Evolutionary conservation across 331 rosid genomes (phyloP).

Genomic region (Malus hybrid): DNA sequence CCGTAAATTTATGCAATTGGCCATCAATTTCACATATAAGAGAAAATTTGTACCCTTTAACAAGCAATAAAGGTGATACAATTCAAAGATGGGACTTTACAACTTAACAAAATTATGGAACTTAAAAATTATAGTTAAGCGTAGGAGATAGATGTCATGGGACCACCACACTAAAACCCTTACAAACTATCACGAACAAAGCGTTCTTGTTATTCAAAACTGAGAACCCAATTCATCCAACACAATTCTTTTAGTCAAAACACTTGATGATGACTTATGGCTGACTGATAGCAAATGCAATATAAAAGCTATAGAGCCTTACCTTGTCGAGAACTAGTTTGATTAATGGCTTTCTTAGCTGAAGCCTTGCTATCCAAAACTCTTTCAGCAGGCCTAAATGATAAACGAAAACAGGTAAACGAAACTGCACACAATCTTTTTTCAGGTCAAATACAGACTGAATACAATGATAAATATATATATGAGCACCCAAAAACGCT

Average conservation of each 20-base stretch:
- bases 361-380: conserved; percentile 52
- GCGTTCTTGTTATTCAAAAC: not conserved
- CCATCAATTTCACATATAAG: not conserved
- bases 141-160: not conserved
- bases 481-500: not conserved
- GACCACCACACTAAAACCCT: not conserved
- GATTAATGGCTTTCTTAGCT: conserved; percentile 55
- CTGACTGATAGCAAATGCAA: not conserved
- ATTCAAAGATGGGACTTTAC: not conserved
- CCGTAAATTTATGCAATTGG: not conserved
- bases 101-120: not conserved
- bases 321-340: conserved; percentile 57
- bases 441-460: not conserved
- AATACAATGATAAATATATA: not conserved
- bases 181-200: not conserved
- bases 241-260: not conserved
- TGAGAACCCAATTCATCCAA: not conserved
- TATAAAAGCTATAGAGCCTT: conserved; percentile 15
- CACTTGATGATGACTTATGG: not conserved
- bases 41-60: too few relatives aligned
- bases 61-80: not conserved
- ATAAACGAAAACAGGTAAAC: conserved; percentile 5
- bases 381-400: conserved; percentile 58
- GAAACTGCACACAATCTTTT: conserved; percentile 12
- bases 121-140: not conserved